phyloP scores from a whole-genome alignment of 768 basidiomycete genomes.

The Termitomyces sp. region DNA sequence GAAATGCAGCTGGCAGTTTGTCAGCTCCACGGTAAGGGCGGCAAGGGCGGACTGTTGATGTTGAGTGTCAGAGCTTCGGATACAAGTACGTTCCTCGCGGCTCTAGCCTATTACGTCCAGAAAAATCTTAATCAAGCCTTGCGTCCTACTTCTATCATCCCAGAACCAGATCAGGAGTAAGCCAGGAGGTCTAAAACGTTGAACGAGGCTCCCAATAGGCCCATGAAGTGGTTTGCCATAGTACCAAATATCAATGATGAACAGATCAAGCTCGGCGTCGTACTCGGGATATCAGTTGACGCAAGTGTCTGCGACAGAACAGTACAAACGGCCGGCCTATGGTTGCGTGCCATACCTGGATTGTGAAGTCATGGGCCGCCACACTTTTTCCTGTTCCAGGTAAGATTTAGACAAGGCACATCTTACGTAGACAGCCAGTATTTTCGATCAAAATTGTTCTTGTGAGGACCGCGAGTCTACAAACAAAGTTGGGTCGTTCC shows the following conservation, averaged over 20 bases:
- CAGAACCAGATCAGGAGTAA: neutral
- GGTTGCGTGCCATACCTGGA: neutral
- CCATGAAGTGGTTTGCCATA: neutral
- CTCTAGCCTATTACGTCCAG: slow-evolving; percentile 6
- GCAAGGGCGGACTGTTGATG: slow-evolving; percentile 34
- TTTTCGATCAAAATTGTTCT: too few relatives aligned
- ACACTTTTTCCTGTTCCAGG: neutral
- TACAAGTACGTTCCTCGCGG: neutral
- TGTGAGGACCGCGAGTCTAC: neutral
- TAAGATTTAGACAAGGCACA: neutral
- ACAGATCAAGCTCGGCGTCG: slow-evolving; percentile 7
- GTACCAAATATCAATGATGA: neutral
- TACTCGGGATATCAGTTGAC: slow-evolving; percentile 7
- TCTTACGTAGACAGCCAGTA: neutral
- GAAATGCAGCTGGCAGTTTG: slow-evolving; percentile 24
- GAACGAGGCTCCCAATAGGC: neutral
- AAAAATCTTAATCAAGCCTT: neutral
- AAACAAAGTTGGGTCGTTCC: neutral
- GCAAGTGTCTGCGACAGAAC: neutral
- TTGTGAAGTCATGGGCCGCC: neutral
- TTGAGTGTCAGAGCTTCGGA: slow-evolving; percentile 11
- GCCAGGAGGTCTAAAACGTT: neutral
- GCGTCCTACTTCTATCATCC: neutral
- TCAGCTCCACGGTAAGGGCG: slow-evolving; percentile 16
- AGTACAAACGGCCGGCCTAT: neutral